Evolutionary conservation across 352 stramenopile genomes (phyloP).

Genomic region (Blastocystis sp.): DNA sequence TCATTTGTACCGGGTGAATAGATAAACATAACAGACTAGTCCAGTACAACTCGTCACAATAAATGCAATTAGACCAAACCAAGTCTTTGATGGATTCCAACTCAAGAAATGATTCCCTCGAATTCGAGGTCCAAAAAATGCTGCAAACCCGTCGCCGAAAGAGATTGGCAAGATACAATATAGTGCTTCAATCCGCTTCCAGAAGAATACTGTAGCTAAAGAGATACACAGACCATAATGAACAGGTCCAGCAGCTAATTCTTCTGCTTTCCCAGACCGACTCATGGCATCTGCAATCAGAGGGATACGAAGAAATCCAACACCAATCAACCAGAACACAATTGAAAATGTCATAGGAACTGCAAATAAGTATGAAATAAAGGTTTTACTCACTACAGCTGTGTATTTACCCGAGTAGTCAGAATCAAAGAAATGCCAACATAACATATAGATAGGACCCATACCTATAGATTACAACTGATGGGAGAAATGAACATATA

Average conservation of each 20-base stretch:
- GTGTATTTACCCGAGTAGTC: not conserved
- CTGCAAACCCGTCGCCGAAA: conserved; percentile 57
- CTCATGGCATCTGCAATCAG: conserved; percentile 42
- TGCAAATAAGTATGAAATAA: not conserved
- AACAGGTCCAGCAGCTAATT: conserved; percentile 15
- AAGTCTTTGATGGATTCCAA: conserved; percentile 59
- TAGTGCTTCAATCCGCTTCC: conserved; percentile 43
- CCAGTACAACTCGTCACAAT: not conserved
- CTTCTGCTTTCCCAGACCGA: conserved; percentile 1
- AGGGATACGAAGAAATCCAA: not conserved
- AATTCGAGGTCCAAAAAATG: conserved; percentile 26
- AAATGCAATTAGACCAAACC: conserved; percentile 49
- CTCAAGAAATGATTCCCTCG: not conserved
- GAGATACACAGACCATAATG: conserved; percentile 59
- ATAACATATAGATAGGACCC: conserved; percentile 49
- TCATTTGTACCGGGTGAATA: not conserved
- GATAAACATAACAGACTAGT: not conserved
- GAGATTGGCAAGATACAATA: conserved; percentile 41
- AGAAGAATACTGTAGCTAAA: conserved; percentile 40
- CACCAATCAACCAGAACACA: conserved; percentile 48
- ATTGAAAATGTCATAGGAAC: conserved; percentile 50
- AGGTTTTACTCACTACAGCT: conserved; percentile 6
- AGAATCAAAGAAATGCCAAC: conserved; percentile 49
- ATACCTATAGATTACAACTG: not conserved
- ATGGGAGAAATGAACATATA: conserved; percentile 18